Percentiles rank a stretch among this genome's conserved stretches.
These are phyloP conservation scores for Wickerhamiella australiensis DNA, from an alignment of 805 yeast species.

Conservation along the genomic window DNA sequence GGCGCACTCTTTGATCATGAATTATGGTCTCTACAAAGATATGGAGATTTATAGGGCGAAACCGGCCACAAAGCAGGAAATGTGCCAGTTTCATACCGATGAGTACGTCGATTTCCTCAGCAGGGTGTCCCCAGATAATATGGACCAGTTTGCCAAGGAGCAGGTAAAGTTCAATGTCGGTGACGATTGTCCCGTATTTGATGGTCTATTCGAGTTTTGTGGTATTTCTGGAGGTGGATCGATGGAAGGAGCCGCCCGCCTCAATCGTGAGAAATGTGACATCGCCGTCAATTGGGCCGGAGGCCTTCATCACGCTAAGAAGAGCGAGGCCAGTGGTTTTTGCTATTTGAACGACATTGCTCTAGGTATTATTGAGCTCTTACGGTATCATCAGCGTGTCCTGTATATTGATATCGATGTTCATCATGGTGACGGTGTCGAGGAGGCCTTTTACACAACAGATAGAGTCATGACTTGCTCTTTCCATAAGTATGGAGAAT, in stretches of 20 bases:
- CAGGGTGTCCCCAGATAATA: slow-evolving; percentile 83
- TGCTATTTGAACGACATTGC: slow-evolving; percentile 94
- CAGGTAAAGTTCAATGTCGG: slow-evolving; percentile 90
- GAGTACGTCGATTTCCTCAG: slow-evolving; percentile 89
- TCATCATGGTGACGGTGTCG: slow-evolving; percentile 97
- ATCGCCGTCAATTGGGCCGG: slow-evolving; percentile 96
- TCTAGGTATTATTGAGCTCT: slow-evolving; percentile 67
- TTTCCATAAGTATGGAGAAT: slow-evolving; percentile 91
- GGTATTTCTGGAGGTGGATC: slow-evolving; percentile 88
- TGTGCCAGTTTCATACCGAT: slow-evolving; percentile 97
- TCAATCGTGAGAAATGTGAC: slow-evolving; percentile 77
- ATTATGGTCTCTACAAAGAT: slow-evolving; percentile 88
- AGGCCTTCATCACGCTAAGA: slow-evolving; percentile 93
- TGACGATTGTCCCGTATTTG: slow-evolving; percentile 91
- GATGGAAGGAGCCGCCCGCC: slow-evolving; percentile 69
- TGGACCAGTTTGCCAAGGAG: slow-evolving; percentile 76
- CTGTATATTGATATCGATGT: slow-evolving; percentile 88
- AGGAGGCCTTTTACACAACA: slow-evolving; percentile 89
- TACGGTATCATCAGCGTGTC: slow-evolving; percentile 84
- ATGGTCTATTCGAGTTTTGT: slow-evolving; percentile 86
- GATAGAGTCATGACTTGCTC: slow-evolving; percentile 95
- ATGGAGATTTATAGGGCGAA: slow-evolving; percentile 96
- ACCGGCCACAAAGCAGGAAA: slow-evolving; percentile 95
- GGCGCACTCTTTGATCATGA: slow-evolving; percentile 95
- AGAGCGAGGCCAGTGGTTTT: slow-evolving; percentile 87